These are phyloP conservation scores for Ailanthus altissimus DNA, from an alignment of 345 rosid genomes.

Conservation along the genomic window DNA sequence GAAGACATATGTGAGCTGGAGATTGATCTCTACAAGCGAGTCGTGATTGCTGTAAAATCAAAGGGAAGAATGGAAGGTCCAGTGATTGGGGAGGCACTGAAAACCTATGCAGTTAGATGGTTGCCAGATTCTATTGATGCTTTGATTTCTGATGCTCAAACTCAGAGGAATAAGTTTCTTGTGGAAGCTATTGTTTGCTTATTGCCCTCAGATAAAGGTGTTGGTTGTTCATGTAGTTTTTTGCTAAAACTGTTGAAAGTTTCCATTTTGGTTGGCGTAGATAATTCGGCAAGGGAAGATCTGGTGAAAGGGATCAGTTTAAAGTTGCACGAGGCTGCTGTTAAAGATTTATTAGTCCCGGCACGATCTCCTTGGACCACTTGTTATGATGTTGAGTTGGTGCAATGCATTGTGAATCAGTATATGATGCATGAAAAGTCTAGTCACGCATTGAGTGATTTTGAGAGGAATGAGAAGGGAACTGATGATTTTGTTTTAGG, in stretches of 20 bases:
- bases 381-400: slow-evolving; percentile 65
- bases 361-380: slow-evolving; percentile 48
- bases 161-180: slow-evolving; percentile 50
- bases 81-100: slow-evolving; percentile 77
- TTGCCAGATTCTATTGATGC: slow-evolving; percentile 68
- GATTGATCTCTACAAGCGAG: slow-evolving; percentile 68
- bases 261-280: slow-evolving; percentile 58
- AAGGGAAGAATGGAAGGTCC: slow-evolving; percentile 75
- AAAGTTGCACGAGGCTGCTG: slow-evolving; percentile 73
- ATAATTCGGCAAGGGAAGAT: slow-evolving; percentile 52
- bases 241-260: slow-evolving; percentile 75
- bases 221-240: slow-evolving; percentile 73
- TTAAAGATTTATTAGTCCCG: slow-evolving; percentile 62
- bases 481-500: slow-evolving; percentile 44
- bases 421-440: slow-evolving; percentile 47
- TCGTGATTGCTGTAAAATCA: slow-evolving; percentile 60
- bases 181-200: slow-evolving; percentile 68
- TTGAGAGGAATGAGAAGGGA: slow-evolving; percentile 38
- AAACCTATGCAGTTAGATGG: slow-evolving; percentile 76
- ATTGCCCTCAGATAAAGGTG: slow-evolving; percentile 62
- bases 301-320: slow-evolving; percentile 57
- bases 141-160: slow-evolving; percentile 48
- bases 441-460: slow-evolving; percentile 31
- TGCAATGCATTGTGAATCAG: slow-evolving; percentile 50
- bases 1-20: slow-evolving; percentile 91